phyloP scores from a whole-genome alignment of 192 early-diverging fungal species.

The Backusella mclennaniae region DNA sequence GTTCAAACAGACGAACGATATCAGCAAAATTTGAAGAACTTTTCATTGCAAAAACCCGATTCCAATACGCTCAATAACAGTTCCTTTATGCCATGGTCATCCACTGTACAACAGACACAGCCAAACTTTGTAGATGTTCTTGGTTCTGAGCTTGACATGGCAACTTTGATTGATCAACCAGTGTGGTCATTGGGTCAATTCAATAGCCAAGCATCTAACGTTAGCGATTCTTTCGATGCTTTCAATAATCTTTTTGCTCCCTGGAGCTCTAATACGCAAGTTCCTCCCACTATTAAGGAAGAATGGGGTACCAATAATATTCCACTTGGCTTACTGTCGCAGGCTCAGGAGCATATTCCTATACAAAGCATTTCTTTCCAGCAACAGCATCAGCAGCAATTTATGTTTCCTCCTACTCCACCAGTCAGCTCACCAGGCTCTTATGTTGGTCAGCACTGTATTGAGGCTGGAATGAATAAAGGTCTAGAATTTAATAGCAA shows the following conservation, averaged over 20 bases:
- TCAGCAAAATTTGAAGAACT: neutral
- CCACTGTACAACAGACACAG: neutral
- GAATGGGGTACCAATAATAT: neutral
- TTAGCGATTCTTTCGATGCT: neutral
- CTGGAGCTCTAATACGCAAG: neutral
- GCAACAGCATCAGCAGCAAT: neutral
- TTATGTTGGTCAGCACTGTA: neutral
- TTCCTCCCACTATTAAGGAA: conserved; percentile 1
- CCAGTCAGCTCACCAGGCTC: neutral
- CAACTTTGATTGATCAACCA: neutral
- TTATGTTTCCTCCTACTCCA: neutral
- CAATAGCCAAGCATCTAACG: neutral
- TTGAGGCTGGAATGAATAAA: neutral
- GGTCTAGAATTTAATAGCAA: neutral
- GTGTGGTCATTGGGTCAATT: neutral
- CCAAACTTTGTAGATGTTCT: neutral
- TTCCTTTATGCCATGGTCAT: neutral
- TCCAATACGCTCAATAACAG: neutral
- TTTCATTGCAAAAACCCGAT: neutral
- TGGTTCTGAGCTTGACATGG: neutral
- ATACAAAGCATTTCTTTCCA: neutral
- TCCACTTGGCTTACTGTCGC: neutral
- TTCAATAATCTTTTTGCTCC: conserved; percentile 8
- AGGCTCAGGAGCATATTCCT: neutral
- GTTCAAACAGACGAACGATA: neutral